These are phyloP conservation scores for Aspergillus conjunctus DNA, from an alignment of 495 filamentous ascomycete species.

Conservation along the genomic window DNA sequence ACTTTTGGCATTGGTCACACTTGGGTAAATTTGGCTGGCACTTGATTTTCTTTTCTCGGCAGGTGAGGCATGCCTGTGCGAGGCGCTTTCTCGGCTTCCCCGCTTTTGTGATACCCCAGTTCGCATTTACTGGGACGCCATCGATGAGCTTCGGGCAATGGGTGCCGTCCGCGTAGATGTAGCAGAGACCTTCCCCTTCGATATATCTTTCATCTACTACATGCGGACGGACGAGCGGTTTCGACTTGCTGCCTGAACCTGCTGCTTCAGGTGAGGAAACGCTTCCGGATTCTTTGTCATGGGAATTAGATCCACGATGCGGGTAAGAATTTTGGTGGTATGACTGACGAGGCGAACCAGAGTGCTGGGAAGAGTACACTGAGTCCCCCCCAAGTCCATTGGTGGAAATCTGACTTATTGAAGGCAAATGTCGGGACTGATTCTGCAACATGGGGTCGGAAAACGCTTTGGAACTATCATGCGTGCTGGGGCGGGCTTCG, in stretches of 20 bases:
- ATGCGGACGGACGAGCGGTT: slow-evolving; percentile 38
- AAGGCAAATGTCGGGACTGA: slow-evolving; percentile 34
- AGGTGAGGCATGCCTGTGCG: slow-evolving; percentile 86
- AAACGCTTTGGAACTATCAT: slow-evolving; percentile 27
- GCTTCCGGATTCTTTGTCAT: slow-evolving; percentile 23
- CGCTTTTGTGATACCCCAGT: slow-evolving; percentile 92
- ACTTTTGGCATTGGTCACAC: slow-evolving; percentile 90
- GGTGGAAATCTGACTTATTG: slow-evolving; percentile 39
- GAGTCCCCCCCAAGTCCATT: slow-evolving; percentile 28
- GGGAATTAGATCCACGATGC: slow-evolving; percentile 19
- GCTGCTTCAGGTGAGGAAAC: slow-evolving; percentile 30
- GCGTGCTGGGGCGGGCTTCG: slow-evolving; percentile 20
- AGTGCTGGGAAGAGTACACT: slow-evolving; percentile 1
- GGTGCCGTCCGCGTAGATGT: slow-evolving; percentile 84
- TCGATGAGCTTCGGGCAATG: slow-evolving; percentile 83
- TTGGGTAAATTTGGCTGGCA: slow-evolving; percentile 85
- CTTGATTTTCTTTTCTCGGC: slow-evolving; percentile 95
- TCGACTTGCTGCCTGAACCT: slow-evolving; percentile 19
- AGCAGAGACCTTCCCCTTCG: slow-evolving; percentile 79
- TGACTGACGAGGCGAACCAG: slow-evolving; percentile 5
- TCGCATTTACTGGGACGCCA: slow-evolving; percentile 82
- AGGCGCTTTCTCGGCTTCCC: slow-evolving; percentile 88
- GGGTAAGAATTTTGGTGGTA: slow-evolving; percentile 22
- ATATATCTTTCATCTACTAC: slow-evolving; percentile 56
- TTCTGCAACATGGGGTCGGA: slow-evolving; percentile 29